Evolutionary conservation across 495 filamentous ascomycete genomes (phyloP), one percentile per base, ranked within the genome.

Genomic region (Talaromyces liani): DNA sequence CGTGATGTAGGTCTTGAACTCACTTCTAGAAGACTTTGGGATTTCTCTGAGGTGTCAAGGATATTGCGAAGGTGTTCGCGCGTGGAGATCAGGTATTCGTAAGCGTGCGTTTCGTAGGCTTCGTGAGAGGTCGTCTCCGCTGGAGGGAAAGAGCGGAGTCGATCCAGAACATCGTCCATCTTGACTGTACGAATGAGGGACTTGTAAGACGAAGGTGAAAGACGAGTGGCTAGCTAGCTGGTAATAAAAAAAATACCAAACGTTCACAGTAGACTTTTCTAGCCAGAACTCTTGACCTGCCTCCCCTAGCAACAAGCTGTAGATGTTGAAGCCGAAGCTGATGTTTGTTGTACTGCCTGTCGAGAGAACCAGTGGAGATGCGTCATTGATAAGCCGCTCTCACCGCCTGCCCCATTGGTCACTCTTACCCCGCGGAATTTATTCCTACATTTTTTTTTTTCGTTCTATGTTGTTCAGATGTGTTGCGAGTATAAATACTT

Each of bases 11-110:
- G 47, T 54, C 58, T 62, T 6, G n/a, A 62, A 12, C 75, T 72
- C 65, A 77, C 77, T 64, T 76, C 67, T 16, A 77, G 57, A 2
- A 75, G 22, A 49, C 63, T 66, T 3, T 68, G 61, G 14, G 68
- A 62, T 49, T 47, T 65, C 25, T 64, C 41, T 12, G 62, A 20
- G 29, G 62, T 64, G 24, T 70, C 58, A 39, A 66, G 58, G 14
- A 68, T 66, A 36, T 59, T 67, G 0, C 69, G 64, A 18, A 68
- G 36, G 7, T 64, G 58, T 14, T 70, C 64, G 34, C 65, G 71
- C 5, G 73, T 41, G 61, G 67, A 72, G 6, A 70, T 29, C 47
- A 73, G 55, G 47, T 70, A 63, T 53, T 73, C 69, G 25, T 69
- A 69, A 16, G 77, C 68, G 39, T 70, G 69, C 16, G 64, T 65